phyloP scores from a whole-genome alignment of 208 protist species.

The Trypanosoma grayi region DNA sequence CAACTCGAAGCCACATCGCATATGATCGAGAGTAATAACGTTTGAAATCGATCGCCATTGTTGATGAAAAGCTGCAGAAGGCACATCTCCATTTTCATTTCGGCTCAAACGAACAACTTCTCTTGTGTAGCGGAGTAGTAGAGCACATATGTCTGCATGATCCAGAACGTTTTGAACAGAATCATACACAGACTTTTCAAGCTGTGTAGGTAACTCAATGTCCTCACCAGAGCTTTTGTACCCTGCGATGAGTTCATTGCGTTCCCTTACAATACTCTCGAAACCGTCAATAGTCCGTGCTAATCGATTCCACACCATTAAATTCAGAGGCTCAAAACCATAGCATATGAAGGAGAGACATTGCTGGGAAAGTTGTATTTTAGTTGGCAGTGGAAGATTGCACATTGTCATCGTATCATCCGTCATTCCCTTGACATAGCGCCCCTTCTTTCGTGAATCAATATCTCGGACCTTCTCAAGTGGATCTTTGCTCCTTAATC shows the following conservation, averaged over 20 bases:
- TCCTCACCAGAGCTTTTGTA: conserved; percentile 62
- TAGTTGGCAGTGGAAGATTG: conserved; percentile 69
- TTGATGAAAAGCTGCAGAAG: conserved; percentile 53
- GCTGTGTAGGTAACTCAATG: conserved; percentile 53
- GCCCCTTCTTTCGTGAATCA: conserved; percentile 72
- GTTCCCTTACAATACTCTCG: conserved; percentile 58
- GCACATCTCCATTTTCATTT: conserved; percentile 27
- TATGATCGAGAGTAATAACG: conserved; percentile 70
- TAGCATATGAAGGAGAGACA: conserved; percentile 73
- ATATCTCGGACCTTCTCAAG: conserved; percentile 74
- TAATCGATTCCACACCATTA: conserved; percentile 54
- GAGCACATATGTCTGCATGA: conserved; percentile 64
- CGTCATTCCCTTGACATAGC: conserved; percentile 76
- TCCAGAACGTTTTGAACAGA: conserved; percentile 45
- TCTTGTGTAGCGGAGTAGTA: conserved; percentile 68
- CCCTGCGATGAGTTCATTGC: conserved; percentile 54
- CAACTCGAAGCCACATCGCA: conserved; percentile 62
- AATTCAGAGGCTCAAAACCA: conserved; percentile 80
- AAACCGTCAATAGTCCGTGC: conserved; percentile 35
- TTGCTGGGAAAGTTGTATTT: conserved; percentile 79
- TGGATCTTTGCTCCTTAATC: conserved; percentile 63
- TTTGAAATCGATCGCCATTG: conserved; percentile 77
- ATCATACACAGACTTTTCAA: conserved; percentile 55
- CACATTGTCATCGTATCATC: conserved; percentile 51
- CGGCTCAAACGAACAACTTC: conserved; percentile 52